A percentile compares a stretch with the other conserved stretches of the same genome.
Conservation (phyloP, 805 yeast species). For the Saccharomyces eubayanus region DNA sequence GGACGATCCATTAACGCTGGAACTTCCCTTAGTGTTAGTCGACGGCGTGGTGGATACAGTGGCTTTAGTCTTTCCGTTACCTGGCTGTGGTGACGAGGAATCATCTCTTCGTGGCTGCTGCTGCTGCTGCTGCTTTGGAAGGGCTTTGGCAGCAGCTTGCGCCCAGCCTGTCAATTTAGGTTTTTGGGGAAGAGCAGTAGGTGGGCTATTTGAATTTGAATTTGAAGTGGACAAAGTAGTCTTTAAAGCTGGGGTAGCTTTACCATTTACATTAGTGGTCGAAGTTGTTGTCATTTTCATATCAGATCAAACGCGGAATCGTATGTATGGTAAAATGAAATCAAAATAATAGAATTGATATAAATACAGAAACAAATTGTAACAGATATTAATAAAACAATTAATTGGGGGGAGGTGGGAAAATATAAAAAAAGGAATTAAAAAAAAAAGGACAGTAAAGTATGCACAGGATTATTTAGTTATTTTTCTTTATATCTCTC, state of each 20-base stretch:
- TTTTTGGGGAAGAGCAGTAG: constrained; percentile 6
- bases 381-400: background rate
- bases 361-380: background rate
- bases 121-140: constrained; percentile 13
- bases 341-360: background rate
- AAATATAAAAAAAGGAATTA: background rate
- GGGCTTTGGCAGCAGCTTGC: constrained; percentile 26
- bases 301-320: background rate
- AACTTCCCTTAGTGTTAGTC: background rate
- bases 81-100: background rate
- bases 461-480: background rate
- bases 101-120: background rate
- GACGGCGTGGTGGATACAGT: background rate
- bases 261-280: background rate
- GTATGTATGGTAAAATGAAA: background rate
- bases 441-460: background rate
- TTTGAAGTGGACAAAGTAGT: background rate
- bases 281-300: background rate
- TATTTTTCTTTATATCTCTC: background rate
- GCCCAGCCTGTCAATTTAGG: constrained; percentile 29
- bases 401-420: background rate
- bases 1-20: background rate
- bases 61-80: background rate
- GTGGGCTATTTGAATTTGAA: background rate
- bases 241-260: background rate